A percentile compares a stretch with the other conserved stretches of the same genome.
Evolutionary conservation across 352 stramenopile genomes (phyloP).

Genomic region (Phytophthora brassicae): DNA sequence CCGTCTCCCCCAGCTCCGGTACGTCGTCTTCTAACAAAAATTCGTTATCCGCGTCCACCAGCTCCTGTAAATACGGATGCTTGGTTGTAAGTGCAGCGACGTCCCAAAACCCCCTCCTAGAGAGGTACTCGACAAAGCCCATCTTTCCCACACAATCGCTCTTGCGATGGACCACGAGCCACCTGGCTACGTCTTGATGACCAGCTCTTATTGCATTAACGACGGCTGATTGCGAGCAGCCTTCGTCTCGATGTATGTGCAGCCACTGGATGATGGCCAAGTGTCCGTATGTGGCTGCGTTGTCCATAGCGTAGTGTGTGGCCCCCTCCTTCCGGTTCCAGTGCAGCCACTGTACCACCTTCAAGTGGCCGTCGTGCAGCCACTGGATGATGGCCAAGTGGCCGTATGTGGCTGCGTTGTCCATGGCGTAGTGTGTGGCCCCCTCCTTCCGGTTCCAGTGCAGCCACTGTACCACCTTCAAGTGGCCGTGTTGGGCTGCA

Average conservation of each 20-base stretch:
- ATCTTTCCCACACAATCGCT: slow-evolving; percentile 39
- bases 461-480: slow-evolving; percentile 66
- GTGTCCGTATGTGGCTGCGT: slow-evolving; percentile 50
- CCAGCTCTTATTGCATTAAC: slow-evolving; percentile 58
- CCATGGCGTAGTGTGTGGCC: slow-evolving; percentile 53
- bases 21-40: slow-evolving; percentile 14
- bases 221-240: slow-evolving; percentile 71
- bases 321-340: slow-evolving; percentile 49
- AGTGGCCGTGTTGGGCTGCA: slow-evolving; percentile 54
- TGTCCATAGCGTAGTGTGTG: slow-evolving; percentile 58
- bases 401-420: slow-evolving; percentile 55
- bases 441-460: slow-evolving; percentile 52
- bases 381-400: slow-evolving; percentile 52
- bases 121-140: slow-evolving; percentile 41
- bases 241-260: slow-evolving; percentile 51
- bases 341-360: slow-evolving; percentile 66
- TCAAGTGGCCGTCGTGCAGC: slow-evolving; percentile 67
- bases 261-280: slow-evolving; percentile 55
- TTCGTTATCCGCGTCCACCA: slow-evolving; percentile 29
- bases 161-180: slow-evolving; percentile 49
- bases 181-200: slow-evolving; percentile 57
- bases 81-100: slow-evolving; percentile 37
- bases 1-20: slow-evolving; percentile 11
- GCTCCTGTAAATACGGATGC: slow-evolving; percentile 32
- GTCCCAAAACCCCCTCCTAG: slow-evolving; percentile 31